Conservation (phyloP, 306 rosid species). For the Calophaca sinica region DNA sequence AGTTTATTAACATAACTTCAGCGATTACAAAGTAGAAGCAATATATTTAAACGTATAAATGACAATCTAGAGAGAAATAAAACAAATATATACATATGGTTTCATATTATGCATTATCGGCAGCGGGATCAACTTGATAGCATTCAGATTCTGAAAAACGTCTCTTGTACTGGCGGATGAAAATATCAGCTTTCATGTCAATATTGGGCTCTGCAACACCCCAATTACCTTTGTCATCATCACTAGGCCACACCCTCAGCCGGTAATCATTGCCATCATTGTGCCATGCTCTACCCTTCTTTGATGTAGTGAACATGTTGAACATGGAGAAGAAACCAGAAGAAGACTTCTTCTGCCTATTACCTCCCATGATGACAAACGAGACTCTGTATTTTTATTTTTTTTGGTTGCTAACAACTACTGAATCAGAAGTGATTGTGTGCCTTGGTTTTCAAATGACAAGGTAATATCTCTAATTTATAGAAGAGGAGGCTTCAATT, state of each 20-base stretch:
- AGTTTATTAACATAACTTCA: background rate
- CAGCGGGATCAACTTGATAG: conserved; percentile 43
- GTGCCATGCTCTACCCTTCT: conserved; percentile 43
- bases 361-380: conserved; percentile 54
- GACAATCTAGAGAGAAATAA: conserved; percentile 16
- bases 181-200: conserved; percentile 63
- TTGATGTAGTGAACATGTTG: conserved; percentile 50
- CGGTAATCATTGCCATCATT: conserved; percentile 39
- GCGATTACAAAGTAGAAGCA: conserved; percentile 40
- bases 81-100: background rate
- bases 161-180: conserved; percentile 52
- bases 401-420: background rate
- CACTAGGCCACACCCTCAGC: conserved; percentile 63
- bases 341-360: conserved; percentile 57
- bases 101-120: conserved; percentile 8
- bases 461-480: conserved; percentile 1
- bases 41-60: background rate
- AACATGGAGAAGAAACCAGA: conserved; percentile 62
- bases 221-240: conserved; percentile 58
- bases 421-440: background rate
- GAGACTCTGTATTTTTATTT: too few relatives aligned
- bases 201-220: conserved; percentile 69
- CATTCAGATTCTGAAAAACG: conserved; percentile 54
- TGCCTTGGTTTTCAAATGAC: conserved; percentile 26
- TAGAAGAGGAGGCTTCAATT: conserved; percentile 19